phyloP scores from a whole-genome alignment of 805 yeast species.

The Metschnikowia colocasiae region DNA sequence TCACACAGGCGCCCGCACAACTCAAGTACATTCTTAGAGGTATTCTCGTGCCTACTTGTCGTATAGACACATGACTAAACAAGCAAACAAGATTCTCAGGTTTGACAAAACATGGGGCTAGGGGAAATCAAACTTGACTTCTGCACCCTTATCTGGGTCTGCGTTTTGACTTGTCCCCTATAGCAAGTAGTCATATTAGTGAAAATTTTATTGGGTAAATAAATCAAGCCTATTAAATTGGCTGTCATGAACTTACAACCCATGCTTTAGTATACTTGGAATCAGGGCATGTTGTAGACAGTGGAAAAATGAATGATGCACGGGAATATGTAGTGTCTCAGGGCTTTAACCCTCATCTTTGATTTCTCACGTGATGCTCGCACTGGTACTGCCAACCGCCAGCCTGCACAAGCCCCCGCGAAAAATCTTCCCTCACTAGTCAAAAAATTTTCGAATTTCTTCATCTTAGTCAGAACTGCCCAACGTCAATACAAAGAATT shows the following conservation, averaged over 20 bases:
- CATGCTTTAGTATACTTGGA: no score
- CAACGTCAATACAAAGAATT: slow-evolving; percentile 17
- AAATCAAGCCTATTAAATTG: no score
- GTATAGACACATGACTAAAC: neutral
- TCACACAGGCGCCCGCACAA: neutral
- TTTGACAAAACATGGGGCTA: neutral
- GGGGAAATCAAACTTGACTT: no score
- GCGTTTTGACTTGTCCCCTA: no score
- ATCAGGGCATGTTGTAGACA: no score
- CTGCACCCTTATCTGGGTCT: no score
- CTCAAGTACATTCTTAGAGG: neutral
- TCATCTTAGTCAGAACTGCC: slow-evolving; percentile 16
- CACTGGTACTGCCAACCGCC: slow-evolving; percentile 3
- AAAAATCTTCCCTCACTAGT: slow-evolving; percentile 17
- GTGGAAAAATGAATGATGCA: neutral
- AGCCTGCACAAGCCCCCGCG: slow-evolving; percentile 16
- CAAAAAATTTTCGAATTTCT: slow-evolving; percentile 14
- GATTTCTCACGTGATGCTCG: neutral
- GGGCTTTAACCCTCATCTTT: slow-evolving; percentile 2
- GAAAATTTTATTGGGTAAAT: no score
- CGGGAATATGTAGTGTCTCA: neutral
- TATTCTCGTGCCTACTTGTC: neutral
- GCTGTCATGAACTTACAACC: no score
- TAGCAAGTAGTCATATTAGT: no score
- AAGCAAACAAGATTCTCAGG: neutral